Base-by-base conservation (phyloP, 1,284 basidiomycete species). In the Irpex sp. region DNA sequence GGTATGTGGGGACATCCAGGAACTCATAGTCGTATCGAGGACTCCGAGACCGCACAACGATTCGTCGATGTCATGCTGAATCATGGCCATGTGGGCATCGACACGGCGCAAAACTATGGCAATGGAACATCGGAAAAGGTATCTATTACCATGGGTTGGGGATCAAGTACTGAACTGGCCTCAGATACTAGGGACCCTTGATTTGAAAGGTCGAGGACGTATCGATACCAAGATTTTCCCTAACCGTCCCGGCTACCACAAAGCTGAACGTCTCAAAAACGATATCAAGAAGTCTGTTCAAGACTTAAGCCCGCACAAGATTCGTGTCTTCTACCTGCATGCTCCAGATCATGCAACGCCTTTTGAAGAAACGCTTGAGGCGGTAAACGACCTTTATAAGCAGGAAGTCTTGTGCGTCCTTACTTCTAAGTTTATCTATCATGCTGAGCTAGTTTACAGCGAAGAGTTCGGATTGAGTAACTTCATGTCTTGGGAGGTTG, bases 41-140 rank as follows among this genome's bases (percentile, higher is more conserved):
- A 84, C 38, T 68, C 80, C 56, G 74, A 77, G 2, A 80, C 85
- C 60, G 84, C 82, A 71, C 85, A 88, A 74, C 81, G 84, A 68
- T 84, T 89, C 67, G 73, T 90, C 67, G 83, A 89, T 65, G 75
- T 82, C 4, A 88, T 86, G 79, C 81, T 86, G 69, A 75, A 75
- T 10, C 75, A 84, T 66, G 86, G 86, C 2, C 80, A 86, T 72
- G 81, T 75, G 27, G 87, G 88, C 73, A 68, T 90, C 43, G 88
- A 90, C 66, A 88, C 88, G 0, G 86, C 87, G 1, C 78, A 85
- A 18, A 75, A 85, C 69, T 90, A 90, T 70, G 86, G 78, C 1
- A 83, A 84, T 27, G 88, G 87, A 5, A 89, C 87, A 0, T 86
- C 89, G 0, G 88, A 90, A 75, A 76, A 84, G 76, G 87, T 27